Conservation (phyloP, 495 filamentous ascomycete genomes). For the Talaromyces proteolyticus region DNA sequence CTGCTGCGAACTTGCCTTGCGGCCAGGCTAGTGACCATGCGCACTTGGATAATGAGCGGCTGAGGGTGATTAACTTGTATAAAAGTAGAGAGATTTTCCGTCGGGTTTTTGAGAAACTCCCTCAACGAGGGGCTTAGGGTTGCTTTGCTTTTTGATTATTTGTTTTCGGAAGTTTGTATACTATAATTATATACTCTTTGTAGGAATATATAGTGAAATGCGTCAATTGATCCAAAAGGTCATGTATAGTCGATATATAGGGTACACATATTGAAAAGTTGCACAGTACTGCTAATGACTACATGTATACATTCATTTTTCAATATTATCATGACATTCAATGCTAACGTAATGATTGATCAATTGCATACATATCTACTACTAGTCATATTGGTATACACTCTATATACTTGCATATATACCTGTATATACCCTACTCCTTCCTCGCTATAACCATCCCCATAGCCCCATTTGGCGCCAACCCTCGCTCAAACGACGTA, state of each 20-base stretch:
- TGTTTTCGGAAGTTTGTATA: not conserved
- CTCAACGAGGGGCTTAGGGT: conserved; percentile 28
- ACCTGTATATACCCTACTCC: too few species aligned
- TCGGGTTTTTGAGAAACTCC: conserved; percentile 71
- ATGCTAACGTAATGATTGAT: too few species aligned
- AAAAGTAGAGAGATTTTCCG: conserved; percentile 91
- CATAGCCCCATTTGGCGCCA: not conserved
- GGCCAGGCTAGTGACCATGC: conserved; percentile 92
- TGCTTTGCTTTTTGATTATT: too few species aligned
- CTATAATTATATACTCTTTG: not conserved
- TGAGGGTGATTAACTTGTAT: conserved; percentile 79
- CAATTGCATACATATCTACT: too few species aligned
- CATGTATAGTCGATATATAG: too few species aligned
- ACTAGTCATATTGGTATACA: not conserved
- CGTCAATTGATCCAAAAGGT: too few species aligned
- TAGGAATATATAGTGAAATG: too few species aligned
- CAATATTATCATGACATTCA: too few species aligned
- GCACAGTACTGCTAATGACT: too few species aligned
- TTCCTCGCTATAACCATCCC: not conserved
- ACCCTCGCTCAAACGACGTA: not conserved
- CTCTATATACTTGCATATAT: not conserved
- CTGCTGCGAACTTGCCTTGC: conserved; percentile 89
- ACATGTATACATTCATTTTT: too few species aligned
- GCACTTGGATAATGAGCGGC: conserved; percentile 90
- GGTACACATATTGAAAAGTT: too few species aligned